Evolutionary conservation across 2,329 filamentous ascomycete species (phyloP), one percentile per base, ranked within the genome.

Genomic region (Mycogone perniciosa): DNA sequence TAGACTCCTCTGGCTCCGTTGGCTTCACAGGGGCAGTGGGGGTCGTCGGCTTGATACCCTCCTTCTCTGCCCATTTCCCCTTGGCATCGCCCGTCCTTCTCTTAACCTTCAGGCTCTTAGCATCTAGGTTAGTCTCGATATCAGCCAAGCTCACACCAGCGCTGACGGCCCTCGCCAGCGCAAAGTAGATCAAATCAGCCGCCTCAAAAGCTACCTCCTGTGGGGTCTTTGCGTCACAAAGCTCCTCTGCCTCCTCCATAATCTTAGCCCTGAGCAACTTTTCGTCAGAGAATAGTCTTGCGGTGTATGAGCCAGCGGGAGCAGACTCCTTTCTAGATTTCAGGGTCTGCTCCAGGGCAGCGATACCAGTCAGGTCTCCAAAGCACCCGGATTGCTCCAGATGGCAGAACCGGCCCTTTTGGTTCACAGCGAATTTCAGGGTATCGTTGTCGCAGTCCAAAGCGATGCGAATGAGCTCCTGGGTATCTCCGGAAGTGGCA

Each of bases 221-320:
- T 54, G 88, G 86, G 0, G 83, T 85, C 58, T 83, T 84, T 11
- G 93, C 92, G 57, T 93, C 84, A 64, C 92, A 96, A 39, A 99
- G 78, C 72, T 99, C 93, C 63, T 95, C 88, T 0, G 93, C 93
- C 68, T 99, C 93, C 69, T 99, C 93, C 84, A 97, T 95, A 50
- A 99, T 96, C 77, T 99, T 99, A 3, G 93, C 93, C 40, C 88
- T 80, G 48, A 96, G 72, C 50, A 99, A 79, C 67, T 95, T 91
- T 60, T 89, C 82, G 57, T 99, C 93, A 13, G 86, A 91, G 75
- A 97, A 99, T 1, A 99, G 75, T 33, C 92, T 80, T 13, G 90
- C 89, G 4, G 93, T 99, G 69, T 99, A 99, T 9, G 93, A 99
- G 1, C 91, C 92, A 57, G 80, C 79, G 0, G 93, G 92, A 0